Evolutionary conservation across 306 rosid genomes (phyloP).

Genomic region (Glycine latifolia): DNA sequence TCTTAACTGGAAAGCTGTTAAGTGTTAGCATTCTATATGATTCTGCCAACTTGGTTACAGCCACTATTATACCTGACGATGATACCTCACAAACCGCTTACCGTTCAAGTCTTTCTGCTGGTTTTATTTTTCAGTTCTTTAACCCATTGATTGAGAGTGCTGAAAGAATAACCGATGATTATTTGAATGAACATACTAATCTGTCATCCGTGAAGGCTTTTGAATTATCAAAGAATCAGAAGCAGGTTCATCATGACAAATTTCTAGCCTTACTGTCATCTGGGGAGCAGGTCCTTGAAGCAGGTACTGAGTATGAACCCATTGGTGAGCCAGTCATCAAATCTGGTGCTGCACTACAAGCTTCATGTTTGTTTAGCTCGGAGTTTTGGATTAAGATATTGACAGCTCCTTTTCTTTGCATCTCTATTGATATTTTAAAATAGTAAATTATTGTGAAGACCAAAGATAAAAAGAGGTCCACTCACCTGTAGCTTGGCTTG

Average conservation of each 20-base stretch:
- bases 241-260: conserved; percentile 36
- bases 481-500: too few relatives aligned
- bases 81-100: conserved; percentile 66
- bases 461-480: too few relatives aligned
- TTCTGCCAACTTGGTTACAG: conserved; percentile 61
- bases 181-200: conserved; percentile 34
- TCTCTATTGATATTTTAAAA: too few relatives aligned
- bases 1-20: conserved; percentile 65
- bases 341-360: conserved; percentile 82
- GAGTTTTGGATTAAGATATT: background rate
- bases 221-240: conserved; percentile 40
- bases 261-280: conserved; percentile 56
- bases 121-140: conserved; percentile 82
- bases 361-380: conserved; percentile 68
- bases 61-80: conserved; percentile 58
- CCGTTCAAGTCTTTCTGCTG: conserved; percentile 75
- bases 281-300: conserved; percentile 67
- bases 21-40: conserved; percentile 59
- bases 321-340: conserved; percentile 72
- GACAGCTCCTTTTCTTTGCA: background rate
- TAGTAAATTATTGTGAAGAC: too few relatives aligned
- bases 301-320: conserved; percentile 62
- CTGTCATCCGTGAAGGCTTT: conserved; percentile 4
- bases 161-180: conserved; percentile 41
- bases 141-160: conserved; percentile 54